Base-by-base conservation (phyloP, 140 eudicot genomes). In the Ambrosia hybrid region DNA sequence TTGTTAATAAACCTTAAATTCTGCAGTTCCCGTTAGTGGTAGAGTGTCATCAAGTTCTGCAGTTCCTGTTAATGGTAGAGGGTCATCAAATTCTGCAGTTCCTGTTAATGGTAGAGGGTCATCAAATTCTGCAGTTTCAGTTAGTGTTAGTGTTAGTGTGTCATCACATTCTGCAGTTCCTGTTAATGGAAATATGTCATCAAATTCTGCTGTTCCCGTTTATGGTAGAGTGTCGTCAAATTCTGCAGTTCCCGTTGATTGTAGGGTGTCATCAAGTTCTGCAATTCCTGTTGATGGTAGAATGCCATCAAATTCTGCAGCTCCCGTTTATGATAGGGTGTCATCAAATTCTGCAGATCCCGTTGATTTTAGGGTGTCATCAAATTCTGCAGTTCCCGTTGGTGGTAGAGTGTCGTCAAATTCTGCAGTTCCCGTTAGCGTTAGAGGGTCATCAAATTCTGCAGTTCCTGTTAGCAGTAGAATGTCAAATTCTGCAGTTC, bases 101-200 rank as follows among this genome's bases (percentile, higher is more conserved):
- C 33, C 68, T 15, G 51, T 38, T 63, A 38, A 39, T 39, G 51
- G 13, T 38, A n/a, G 51, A 14, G 34, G 15, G 11, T 64, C 69
- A 14, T 38, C 53, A 64, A 41, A 41, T 64, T 9, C 68, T 7
- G 13, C 51, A 38, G 51, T 39, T 39, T 65, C 87, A 53, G 58
- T 67, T 38, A 76, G 58, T 59, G 58, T 67, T 38, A 76, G 58
- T 69, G 74, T 13, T 68, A 74, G 75, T 55, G 68, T 56, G 3
- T 49, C 72, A 59, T 70, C 82, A 73, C 62, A 38, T 60, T 37
- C 68, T 48, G 69, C 77, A 36, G 74, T 43, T 75, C 78, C 80
- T 16, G 36, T 41, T 58, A 38, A 48, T 56, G 71, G 26, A 13
- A 37, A 49, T n/a, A 11, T 38, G 51, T 62, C 68, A 37, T 37